Conservation (phyloP, 1,139 yeast genomes). For the Barnettozyma hawaiiensis region DNA sequence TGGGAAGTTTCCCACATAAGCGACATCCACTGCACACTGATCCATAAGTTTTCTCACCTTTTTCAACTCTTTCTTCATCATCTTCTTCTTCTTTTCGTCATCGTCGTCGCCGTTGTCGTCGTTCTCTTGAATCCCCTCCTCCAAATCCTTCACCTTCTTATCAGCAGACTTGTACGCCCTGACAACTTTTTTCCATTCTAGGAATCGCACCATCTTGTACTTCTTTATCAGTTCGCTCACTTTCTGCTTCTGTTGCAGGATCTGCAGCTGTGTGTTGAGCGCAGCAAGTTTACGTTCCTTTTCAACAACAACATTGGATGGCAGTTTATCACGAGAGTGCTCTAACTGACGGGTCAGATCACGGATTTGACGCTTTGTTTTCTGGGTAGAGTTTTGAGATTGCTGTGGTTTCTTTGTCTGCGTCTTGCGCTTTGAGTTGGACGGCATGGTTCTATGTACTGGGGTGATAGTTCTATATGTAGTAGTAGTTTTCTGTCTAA, state of each 20-base stretch:
- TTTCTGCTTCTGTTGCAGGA: conserved; percentile 44
- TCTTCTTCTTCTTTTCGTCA: conserved; percentile 39
- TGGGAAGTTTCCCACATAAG: conserved; percentile 76
- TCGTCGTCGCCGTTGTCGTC: conserved; percentile 27
- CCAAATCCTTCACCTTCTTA: conserved; percentile 33
- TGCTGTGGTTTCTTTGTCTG: not conserved
- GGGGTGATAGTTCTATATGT: not conserved
- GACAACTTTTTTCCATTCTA: conserved; percentile 83
- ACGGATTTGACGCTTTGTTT: conserved; percentile 78
- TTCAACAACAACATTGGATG: conserved; percentile 72
- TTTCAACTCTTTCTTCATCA: conserved; percentile 43
- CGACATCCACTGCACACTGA: conserved; percentile 65
- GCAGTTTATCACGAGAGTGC: conserved; percentile 49
- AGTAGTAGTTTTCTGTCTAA: too few species aligned
- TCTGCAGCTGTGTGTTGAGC: conserved; percentile 57
- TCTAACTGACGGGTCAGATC: conserved; percentile 68
- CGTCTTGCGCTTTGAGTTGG: not conserved
- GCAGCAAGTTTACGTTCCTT: conserved; percentile 85
- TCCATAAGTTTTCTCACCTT: conserved; percentile 43
- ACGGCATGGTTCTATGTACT: conserved; percentile 1
- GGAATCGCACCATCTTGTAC: conserved; percentile 91
- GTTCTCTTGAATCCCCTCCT: conserved; percentile 12
- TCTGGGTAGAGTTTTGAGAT: conserved; percentile 21
- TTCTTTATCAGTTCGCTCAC: conserved; percentile 62
- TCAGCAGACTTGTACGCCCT: conserved; percentile 64